phyloP scores from a whole-genome alignment of 768 basidiomycete genomes.

The Gloeophyllum trabeum region DNA sequence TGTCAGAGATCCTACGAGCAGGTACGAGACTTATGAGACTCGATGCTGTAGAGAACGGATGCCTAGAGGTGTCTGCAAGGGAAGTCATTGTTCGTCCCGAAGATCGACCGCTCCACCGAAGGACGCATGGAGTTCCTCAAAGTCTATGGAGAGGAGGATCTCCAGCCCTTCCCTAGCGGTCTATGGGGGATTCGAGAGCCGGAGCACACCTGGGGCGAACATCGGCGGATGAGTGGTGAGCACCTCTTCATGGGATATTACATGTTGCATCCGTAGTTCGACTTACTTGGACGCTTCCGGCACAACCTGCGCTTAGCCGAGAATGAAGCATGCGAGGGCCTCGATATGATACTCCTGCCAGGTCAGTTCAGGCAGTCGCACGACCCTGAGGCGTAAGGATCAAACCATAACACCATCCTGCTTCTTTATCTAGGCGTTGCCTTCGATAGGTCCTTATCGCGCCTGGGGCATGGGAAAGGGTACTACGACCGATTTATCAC shows the following conservation, averaged over 20 bases:
- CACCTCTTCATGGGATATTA: slow-evolving; percentile 6
- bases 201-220: slow-evolving; percentile 26
- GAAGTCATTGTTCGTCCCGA: slow-evolving; percentile 63
- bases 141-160: slow-evolving; percentile 47
- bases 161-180: slow-evolving; percentile 43
- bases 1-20: slow-evolving; percentile 36
- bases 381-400: too few species aligned
- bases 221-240: slow-evolving; percentile 42
- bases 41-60: neutral
- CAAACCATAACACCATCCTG: slow-evolving; percentile 1
- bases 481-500: slow-evolving; percentile 72
- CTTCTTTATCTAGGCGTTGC: slow-evolving; percentile 44
- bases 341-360: slow-evolving; percentile 62
- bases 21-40: slow-evolving; percentile 37
- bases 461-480: slow-evolving; percentile 76
- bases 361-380: too few species aligned
- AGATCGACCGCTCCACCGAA: slow-evolving; percentile 30
- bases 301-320: slow-evolving; percentile 18
- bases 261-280: slow-evolving; percentile 2
- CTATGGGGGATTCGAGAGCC: slow-evolving; percentile 76
- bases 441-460: slow-evolving; percentile 56
- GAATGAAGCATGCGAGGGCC: slow-evolving; percentile 23
- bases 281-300: slow-evolving; percentile 2
- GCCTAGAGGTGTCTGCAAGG: too few species aligned
- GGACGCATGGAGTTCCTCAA: slow-evolving; percentile 55